These are phyloP conservation scores for Polychaeton citri DNA, from an alignment of 2,329 filamentous ascomycete genomes.

Conservation along the genomic window DNA sequence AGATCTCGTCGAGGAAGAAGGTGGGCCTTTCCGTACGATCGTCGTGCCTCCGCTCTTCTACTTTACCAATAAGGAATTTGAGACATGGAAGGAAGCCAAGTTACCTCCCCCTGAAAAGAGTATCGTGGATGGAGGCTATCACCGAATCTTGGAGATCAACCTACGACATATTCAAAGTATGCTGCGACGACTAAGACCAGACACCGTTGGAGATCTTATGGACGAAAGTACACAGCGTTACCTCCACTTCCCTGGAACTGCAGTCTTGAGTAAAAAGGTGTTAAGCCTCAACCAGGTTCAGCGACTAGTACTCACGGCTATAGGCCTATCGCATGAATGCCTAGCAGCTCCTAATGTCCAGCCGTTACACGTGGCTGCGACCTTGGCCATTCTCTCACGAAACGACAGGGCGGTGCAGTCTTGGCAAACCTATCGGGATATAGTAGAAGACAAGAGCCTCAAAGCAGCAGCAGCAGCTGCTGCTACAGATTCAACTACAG, in stretches of 20 bases:
- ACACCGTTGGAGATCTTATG: conserved; percentile 10
- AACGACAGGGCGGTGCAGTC: conserved; percentile 8
- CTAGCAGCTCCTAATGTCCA: conserved; percentile 17
- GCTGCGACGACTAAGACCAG: conserved; percentile 35
- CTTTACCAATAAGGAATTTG: neutral
- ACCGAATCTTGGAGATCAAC: conserved; percentile 40
- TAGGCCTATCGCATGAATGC: conserved; percentile 34
- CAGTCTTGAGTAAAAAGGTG: conserved; percentile 37
- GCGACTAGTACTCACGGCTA: conserved; percentile 40
- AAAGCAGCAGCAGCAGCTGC: neutral
- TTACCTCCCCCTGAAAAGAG: neutral
- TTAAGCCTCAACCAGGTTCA: conserved; percentile 50
- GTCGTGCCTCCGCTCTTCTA: conserved; percentile 37
- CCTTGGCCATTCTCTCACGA: conserved; percentile 27
- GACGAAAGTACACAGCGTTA: conserved; percentile 1
- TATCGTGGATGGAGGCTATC: conserved; percentile 5
- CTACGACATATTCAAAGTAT: conserved; percentile 52
- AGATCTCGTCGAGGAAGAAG: conserved; percentile 31
- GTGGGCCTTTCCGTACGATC: conserved; percentile 39
- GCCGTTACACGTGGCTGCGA: conserved; percentile 25
- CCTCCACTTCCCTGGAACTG: conserved; percentile 14
- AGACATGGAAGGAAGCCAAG: neutral
- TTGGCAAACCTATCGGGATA: conserved; percentile 3
- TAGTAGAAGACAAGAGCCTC: conserved; percentile 2
- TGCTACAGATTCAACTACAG: conserved; percentile 1